A percentile compares a stretch with the other conserved stretches of the same genome.
Evolutionary conservation across 2,329 filamentous ascomycete genomes (phyloP).

Genomic region (Cladosporium phlei): DNA sequence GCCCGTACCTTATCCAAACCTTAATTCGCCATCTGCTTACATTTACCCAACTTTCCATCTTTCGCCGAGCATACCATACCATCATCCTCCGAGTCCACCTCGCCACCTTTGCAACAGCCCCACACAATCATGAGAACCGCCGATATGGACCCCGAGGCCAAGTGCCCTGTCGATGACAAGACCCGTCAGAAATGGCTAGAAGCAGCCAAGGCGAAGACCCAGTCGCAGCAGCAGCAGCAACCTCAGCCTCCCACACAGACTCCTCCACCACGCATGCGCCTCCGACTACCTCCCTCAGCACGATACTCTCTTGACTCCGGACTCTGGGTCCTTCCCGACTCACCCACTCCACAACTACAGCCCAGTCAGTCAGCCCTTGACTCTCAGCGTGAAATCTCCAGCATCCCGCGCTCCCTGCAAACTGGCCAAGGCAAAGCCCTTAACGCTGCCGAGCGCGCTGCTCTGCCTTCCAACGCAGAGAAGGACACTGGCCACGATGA

Average conservation of each 20-base stretch:
- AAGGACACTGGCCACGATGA: conserved; percentile 68
- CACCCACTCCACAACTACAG: conserved; percentile 29
- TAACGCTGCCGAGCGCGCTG: conserved; percentile 33
- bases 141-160: conserved; percentile 31
- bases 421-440: conserved; percentile 33
- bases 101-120: background rate
- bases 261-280: conserved; percentile 16
- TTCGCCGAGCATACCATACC: background rate
- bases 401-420: conserved; percentile 55
- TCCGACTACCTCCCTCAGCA: conserved; percentile 15
- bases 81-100: background rate
- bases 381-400: conserved; percentile 68
- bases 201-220: conserved; percentile 51
- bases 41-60: background rate
- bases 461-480: conserved; percentile 65
- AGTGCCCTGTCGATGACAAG: conserved; percentile 85
- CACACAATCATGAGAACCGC: conserved; percentile 23
- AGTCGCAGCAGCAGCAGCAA: conserved; percentile 26
- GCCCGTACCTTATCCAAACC: background rate
- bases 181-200: conserved; percentile 82
- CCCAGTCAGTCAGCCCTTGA: conserved; percentile 45
- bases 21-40: background rate
- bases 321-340: conserved; percentile 24
- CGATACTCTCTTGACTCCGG: conserved; percentile 32
- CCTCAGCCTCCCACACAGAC: conserved; percentile 16